Percentiles rank a stretch among this genome's conserved stretches.
These are phyloP conservation scores for Cystofilobasidium ferigula DNA, from an alignment of 768 basidiomycete species.

Conservation along the genomic window DNA sequence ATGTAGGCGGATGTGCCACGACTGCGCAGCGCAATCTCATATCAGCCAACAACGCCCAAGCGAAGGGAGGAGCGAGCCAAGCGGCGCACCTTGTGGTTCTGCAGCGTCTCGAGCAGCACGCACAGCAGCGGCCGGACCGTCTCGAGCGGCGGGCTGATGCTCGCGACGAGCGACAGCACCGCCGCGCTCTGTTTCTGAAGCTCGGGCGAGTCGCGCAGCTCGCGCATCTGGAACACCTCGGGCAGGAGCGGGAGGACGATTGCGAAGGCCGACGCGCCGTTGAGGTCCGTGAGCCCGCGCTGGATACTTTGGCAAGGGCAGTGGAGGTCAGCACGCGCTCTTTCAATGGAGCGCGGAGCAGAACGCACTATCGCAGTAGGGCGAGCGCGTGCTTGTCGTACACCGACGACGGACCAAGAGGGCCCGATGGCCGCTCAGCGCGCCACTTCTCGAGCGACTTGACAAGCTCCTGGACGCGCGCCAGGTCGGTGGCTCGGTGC, in stretches of 20 bases:
- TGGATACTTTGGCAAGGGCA: too few species aligned
- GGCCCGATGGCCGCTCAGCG: constrained; percentile 67
- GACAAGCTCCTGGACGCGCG: constrained; percentile 50
- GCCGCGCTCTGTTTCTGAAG: constrained; percentile 69
- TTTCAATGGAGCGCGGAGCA: neutral
- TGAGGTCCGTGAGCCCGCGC: constrained; percentile 55
- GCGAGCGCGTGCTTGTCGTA: constrained; percentile 83
- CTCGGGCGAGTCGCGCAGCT: constrained; percentile 69
- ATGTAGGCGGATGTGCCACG: constrained; percentile 81
- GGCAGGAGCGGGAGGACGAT: constrained; percentile 68
- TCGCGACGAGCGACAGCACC: constrained; percentile 70
- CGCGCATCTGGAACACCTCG: constrained; percentile 54
- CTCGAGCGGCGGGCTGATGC: constrained; percentile 46
- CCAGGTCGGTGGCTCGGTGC: constrained; percentile 33
- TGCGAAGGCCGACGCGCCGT: constrained; percentile 64
- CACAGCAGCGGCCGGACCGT: constrained; percentile 17
- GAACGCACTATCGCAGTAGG: constrained; percentile 28
- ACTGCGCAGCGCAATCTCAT: constrained; percentile 42
- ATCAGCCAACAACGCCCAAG: constrained; percentile 10
- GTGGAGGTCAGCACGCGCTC: neutral
- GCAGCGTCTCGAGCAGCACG: constrained; percentile 45
- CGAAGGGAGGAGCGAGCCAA: neutral
- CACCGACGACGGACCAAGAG: constrained; percentile 64
- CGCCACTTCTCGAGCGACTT: constrained; percentile 57
- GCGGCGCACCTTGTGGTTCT: constrained; percentile 57